Evolutionary conservation across 805 yeast genomes (phyloP).

Genomic region (Cyberlindnera lachancei): DNA sequence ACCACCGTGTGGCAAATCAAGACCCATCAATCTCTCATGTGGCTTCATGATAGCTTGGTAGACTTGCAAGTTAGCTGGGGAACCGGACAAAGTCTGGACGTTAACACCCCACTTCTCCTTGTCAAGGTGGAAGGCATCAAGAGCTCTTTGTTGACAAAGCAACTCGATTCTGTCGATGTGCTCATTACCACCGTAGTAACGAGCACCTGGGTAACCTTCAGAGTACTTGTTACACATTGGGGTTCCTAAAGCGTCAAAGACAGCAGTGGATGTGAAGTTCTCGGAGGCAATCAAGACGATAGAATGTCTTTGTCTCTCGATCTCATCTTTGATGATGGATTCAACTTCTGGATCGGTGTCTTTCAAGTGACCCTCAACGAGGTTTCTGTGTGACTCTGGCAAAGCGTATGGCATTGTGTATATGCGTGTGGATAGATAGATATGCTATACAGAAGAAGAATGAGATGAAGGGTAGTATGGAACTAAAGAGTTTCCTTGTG

Average conservation of each 20-base stretch:
- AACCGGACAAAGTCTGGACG: slow-evolving; percentile 93
- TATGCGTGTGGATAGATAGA: no score
- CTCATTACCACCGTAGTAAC: slow-evolving; percentile 98
- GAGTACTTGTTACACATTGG: slow-evolving; percentile 98
- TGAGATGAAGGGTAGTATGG: no score
- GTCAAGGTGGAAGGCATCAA: slow-evolving; percentile 76
- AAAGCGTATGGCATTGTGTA: slow-evolving; percentile 55
- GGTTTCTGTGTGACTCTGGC: slow-evolving; percentile 54
- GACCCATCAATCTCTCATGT: slow-evolving; percentile 96
- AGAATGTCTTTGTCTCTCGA: slow-evolving; percentile 86
- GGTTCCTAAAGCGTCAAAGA: slow-evolving; percentile 92
- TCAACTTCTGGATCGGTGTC: slow-evolving; percentile 80
- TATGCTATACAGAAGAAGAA: no score
- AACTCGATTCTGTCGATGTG: slow-evolving; percentile 90
- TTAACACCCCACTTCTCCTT: slow-evolving; percentile 94
- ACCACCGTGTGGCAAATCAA: slow-evolving; percentile 98
- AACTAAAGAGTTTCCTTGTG: no score
- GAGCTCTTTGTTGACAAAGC: slow-evolving; percentile 90
- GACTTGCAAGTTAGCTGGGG: slow-evolving; percentile 96
- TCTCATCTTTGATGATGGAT: slow-evolving; percentile 68
- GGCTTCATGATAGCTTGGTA: slow-evolving; percentile 93
- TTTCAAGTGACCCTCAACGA: slow-evolving; percentile 48
- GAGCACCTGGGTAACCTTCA: slow-evolving; percentile 98
- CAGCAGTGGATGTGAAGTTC: slow-evolving; percentile 94
- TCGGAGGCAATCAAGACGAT: slow-evolving; percentile 94